A percentile compares a stretch with the other conserved stretches of the same genome.
phyloP scores from a whole-genome alignment of 257 asterid genomes.

The Jasminum sambac region DNA sequence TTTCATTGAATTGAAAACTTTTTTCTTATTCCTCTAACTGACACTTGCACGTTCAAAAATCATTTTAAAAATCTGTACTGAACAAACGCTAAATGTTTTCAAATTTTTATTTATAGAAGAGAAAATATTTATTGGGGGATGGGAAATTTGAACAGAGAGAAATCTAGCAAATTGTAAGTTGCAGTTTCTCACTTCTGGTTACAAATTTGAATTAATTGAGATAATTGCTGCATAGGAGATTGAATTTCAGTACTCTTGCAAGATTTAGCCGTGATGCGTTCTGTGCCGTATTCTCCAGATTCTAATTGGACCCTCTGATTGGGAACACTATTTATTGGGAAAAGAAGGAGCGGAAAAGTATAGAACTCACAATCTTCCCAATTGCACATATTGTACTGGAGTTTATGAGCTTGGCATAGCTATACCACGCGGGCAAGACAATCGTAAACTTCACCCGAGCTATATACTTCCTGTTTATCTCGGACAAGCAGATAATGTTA shows the following conservation, averaged over 20 bases:
- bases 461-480: slow-evolving; percentile 74
- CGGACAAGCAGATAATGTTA: slow-evolving; percentile 86
- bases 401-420: slow-evolving; percentile 83
- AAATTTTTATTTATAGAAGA: background rate
- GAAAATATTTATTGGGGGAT: background rate
- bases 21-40: too few relatives aligned
- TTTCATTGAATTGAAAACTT: too few relatives aligned
- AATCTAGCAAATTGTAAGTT: background rate
- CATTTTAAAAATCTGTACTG: too few relatives aligned
- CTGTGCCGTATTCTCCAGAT: slow-evolving; percentile 41
- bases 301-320: slow-evolving; percentile 72
- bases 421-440: slow-evolving; percentile 32
- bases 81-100: too few relatives aligned
- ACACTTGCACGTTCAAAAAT: too few relatives aligned
- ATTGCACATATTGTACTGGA: slow-evolving; percentile 66
- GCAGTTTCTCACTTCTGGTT: background rate
- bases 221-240: background rate
- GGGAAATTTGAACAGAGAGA: background rate
- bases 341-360: slow-evolving; percentile 81
- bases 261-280: slow-evolving; percentile 11
- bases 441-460: slow-evolving; percentile 51
- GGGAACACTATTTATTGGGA: slow-evolving; percentile 65
- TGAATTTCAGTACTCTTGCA: background rate
- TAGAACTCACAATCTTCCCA: slow-evolving; percentile 81
- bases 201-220: background rate